Conservation (phyloP, 306 rosid species). For the Vicia sativa region DNA sequence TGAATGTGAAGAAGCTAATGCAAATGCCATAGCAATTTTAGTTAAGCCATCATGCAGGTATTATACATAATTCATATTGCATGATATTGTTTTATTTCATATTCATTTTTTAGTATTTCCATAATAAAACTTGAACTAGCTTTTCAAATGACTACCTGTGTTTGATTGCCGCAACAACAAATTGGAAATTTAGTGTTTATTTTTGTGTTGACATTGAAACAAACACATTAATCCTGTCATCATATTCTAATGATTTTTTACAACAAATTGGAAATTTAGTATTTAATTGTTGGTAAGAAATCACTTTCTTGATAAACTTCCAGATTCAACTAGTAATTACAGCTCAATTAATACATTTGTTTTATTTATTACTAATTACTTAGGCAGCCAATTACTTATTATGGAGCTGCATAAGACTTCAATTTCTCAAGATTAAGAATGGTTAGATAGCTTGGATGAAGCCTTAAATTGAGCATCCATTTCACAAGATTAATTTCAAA, state of each 20-base stretch:
- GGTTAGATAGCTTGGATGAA: constrained; percentile 30
- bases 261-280: too few species aligned
- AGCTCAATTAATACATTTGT: constrained; percentile 2
- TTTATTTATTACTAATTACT: constrained; percentile 25
- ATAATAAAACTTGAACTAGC: constrained; percentile 1
- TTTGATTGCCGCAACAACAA: neutral
- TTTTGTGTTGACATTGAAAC: constrained; percentile 7
- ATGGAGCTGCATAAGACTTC: constrained; percentile 30
- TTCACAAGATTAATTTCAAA: constrained; percentile 37
- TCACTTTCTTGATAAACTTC: neutral
- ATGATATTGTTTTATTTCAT: constrained; percentile 13
- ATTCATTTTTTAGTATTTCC: constrained; percentile 8
- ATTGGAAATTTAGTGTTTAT: neutral
- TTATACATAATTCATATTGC: neutral
- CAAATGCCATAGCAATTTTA: constrained; percentile 29
- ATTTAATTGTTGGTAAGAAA: neutral
- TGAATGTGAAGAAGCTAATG: constrained; percentile 35
- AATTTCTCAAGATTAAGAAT: constrained; percentile 25
- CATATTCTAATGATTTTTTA: neutral
- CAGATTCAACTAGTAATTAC: neutral
- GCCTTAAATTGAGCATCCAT: constrained; percentile 33
- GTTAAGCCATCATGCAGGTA: constrained; percentile 34
- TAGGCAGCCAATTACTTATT: constrained; percentile 24
- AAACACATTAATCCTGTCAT: neutral
- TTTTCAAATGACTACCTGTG: constrained; percentile 17